A percentile compares a stretch with the other conserved stretches of the same genome.
Conservation (phyloP, 1,139 yeast species). For the Yamadazyma sp. region DNA sequence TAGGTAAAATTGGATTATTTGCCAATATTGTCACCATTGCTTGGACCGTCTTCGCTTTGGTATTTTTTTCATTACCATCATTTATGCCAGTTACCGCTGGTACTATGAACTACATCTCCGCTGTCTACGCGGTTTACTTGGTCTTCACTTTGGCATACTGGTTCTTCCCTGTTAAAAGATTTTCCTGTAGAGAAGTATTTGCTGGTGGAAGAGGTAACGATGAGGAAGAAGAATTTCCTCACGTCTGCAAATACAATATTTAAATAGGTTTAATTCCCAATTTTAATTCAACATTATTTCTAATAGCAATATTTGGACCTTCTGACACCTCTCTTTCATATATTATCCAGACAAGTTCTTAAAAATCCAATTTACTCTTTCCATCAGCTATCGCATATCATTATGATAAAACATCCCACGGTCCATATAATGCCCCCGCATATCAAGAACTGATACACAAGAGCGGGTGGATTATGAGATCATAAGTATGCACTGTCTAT, state of each 20-base stretch:
- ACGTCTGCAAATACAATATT: constrained; percentile 35
- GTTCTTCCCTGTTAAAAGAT: constrained; percentile 48
- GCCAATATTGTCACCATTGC: constrained; percentile 53
- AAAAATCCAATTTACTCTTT: constrained; percentile 39
- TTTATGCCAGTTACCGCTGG: constrained; percentile 61
- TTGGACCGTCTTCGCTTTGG: constrained; percentile 62
- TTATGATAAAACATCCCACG: constrained; percentile 22
- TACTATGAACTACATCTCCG: constrained; percentile 73
- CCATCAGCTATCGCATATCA: constrained; percentile 50
- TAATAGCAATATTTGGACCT: constrained; percentile 41
- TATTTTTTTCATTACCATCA: constrained; percentile 68
- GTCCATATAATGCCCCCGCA: constrained; percentile 12
- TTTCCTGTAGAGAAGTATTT: constrained; percentile 39
- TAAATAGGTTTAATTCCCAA: constrained; percentile 8
- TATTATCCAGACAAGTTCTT: constrained; percentile 54
- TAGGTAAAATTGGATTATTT: constrained; percentile 57
- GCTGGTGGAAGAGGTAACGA: constrained; percentile 46
- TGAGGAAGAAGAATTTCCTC: constrained; percentile 48
- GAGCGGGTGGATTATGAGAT: constrained; percentile 18
- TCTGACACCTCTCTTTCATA: constrained; percentile 58
- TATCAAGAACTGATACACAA: constrained; percentile 22
- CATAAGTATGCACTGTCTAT: constrained; percentile 50
- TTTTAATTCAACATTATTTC: neutral
- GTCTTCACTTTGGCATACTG: constrained; percentile 57
- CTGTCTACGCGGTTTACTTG: constrained; percentile 56